Evolutionary conservation across 345 rosid species (phyloP).

Genomic region (Syzygium aqueum): DNA sequence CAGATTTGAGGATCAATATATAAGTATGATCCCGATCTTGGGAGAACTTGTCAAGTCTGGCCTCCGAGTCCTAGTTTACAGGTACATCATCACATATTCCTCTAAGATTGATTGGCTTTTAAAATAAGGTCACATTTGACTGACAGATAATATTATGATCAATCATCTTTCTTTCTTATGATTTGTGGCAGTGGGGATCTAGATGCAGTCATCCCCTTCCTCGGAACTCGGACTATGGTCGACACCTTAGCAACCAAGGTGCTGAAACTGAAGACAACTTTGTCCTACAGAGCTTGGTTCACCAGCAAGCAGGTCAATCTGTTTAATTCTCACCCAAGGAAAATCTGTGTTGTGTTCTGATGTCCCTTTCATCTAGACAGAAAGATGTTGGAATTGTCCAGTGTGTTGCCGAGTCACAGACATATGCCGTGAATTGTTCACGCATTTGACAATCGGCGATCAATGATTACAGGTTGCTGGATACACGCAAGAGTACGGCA

Average conservation of each 20-base stretch:
- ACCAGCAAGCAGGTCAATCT: background rate
- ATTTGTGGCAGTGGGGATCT: constrained; percentile 13
- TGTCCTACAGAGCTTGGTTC: constrained; percentile 33
- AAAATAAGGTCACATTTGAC: background rate
- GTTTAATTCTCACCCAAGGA: background rate
- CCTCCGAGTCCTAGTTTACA: constrained; percentile 17
- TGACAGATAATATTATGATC: background rate
- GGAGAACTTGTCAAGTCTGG: constrained; percentile 22
- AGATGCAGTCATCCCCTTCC: constrained; percentile 16
- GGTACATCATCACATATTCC: background rate
- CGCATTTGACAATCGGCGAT: background rate
- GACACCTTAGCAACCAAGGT: constrained; percentile 13
- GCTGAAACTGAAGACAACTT: constrained; percentile 18
- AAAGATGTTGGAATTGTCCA: background rate
- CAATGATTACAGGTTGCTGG: constrained; percentile 21
- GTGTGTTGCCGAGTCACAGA: background rate
- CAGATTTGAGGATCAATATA: constrained; percentile 2
- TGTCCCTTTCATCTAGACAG: background rate
- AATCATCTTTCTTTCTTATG: background rate
- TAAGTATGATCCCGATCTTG: constrained; percentile 11
- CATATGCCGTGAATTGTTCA: background rate
- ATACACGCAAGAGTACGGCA: constrained; percentile 38
- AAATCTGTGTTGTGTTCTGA: background rate
- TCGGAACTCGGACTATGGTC: constrained; percentile 17
- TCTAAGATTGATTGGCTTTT: background rate